Evolutionary conservation across 805 yeast species (phyloP), one percentile per base, ranked within the genome.

Genomic region (Tetrapisispora fleetii): DNA sequence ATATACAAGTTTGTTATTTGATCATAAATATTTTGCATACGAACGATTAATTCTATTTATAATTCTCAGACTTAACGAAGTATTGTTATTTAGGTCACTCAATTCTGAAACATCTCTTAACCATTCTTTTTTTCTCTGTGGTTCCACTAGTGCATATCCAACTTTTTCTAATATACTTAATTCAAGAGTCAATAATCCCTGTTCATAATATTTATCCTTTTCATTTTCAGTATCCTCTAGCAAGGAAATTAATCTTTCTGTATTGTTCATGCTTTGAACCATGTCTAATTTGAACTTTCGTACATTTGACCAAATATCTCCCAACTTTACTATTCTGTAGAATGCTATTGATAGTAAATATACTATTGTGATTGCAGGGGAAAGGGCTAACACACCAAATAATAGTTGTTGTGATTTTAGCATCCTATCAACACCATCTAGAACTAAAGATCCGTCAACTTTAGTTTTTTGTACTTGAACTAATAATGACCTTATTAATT

Each of bases 381-480:
- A 77, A 3, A 93, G 81, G 1, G 97, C 96, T 24, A 93, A 85
- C 21, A 87, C 70, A 1, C 95, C 96, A 69, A 91, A 87, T n/a
- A 93, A 93, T 48, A 91, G 75, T 63, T 93, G 95, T 68, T 91
- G 99, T 45, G 93, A 83, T 64, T 88, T 84, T 41, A 93, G 74
- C 54, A 91, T 70, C 61, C 85, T 83, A 66, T 93, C 98, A 52
- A 93, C 90, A 9, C 98, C 98, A 56, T 77, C 79, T 52, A 91
- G 77, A 0, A 96, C 98, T 5, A 89, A 70, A 36, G 85, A 89
- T 9, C 95, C 96, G 63, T 91, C 99, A 7, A 93, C 97, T 66
- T 91, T 91, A 13, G 95, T 83, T 67, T 93, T 91, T 64, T 91
- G 99, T n/a, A 93, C 72, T 65, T 93, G 98, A 52, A 91, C 90